Base-by-base conservation (phyloP, 2,329 filamentous ascomycete genomes). In the Xylariales sp. region DNA sequence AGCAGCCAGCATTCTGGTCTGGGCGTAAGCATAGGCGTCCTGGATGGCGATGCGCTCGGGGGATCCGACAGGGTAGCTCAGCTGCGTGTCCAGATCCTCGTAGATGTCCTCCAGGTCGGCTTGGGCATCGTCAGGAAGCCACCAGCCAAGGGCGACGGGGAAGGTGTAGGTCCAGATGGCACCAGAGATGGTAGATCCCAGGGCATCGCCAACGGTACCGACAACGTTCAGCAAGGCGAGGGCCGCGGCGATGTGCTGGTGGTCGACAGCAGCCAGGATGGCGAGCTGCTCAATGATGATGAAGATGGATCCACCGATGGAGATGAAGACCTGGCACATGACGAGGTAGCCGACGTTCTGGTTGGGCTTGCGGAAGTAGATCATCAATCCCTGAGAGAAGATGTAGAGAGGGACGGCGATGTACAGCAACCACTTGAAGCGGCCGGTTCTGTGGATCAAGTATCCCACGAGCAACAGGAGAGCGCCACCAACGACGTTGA, bases 111-210 rank as follows among this genome's bases (percentile, higher is more conserved):
- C 23, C 8, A 58, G 56, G 24, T 69, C 51, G 10, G 41, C 41
- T 42, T 56, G 52, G 5, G 48, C 49, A 6, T 49, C 47, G 14
- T 62, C 42, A 21, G 74, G 74, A 1, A 78, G 61, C 44, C 72
- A 68, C 29, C 53, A 42, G 32, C 56, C 54, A 10, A 81, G 62
- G 6, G 67, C 69, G 19, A 53, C 53, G 3, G 70, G 69, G 44
- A 83, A 70, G 3, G 68, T 67, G 47, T 70, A 67, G 1, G 69
- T 72, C 76, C 78, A 83, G 45, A 83, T 72, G 3, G 76, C 74
- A 4, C 69, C 72, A 4, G 76, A 72, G 36, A 83, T 67, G n/a
- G 76, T 70, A 4, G 63, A 62, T 10, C 76, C 76, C 8, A 80
- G 65, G 3, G 74, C 70, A 20, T 70, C 73, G 37, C 77, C 78